Evolutionary conservation across 352 stramenopile species (phyloP).

Genomic region (Bremia lactucae): DNA sequence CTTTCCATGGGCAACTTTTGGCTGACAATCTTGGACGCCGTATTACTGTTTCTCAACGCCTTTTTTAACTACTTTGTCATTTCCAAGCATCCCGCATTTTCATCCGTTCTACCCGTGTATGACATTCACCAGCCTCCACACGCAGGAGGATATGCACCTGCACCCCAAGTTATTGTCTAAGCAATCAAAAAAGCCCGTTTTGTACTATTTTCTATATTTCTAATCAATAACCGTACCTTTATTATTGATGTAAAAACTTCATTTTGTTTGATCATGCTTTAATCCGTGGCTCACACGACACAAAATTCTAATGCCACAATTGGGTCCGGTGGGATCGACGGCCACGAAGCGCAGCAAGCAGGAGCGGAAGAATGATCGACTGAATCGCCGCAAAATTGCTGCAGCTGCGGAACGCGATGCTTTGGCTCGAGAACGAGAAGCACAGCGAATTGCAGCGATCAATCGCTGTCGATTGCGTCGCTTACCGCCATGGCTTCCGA

Average conservation of each 20-base stretch:
- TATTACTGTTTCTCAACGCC: constrained; percentile 80
- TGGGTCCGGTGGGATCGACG: neutral
- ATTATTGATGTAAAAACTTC: too few relatives aligned
- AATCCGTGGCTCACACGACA: too few relatives aligned
- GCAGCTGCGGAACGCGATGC: constrained; percentile 13
- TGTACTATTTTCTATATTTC: too few relatives aligned
- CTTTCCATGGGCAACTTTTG: constrained; percentile 86
- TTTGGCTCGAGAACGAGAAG: constrained; percentile 18
- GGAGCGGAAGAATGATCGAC: constrained; percentile 31
- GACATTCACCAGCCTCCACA: constrained; percentile 13
- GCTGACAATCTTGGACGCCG: constrained; percentile 81
- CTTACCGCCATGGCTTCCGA: constrained; percentile 22
- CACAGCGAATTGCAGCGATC: constrained; percentile 17
- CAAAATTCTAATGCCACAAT: neutral
- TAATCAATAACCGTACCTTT: too few relatives aligned
- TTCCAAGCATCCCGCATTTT: constrained; percentile 63
- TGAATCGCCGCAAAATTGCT: constrained; percentile 31
- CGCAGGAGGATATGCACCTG: constrained; percentile 9
- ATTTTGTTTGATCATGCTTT: too few relatives aligned
- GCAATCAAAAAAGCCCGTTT: too few relatives aligned
- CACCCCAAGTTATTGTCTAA: constrained; percentile 21
- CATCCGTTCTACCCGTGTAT: constrained; percentile 25
- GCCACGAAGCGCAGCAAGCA: constrained; percentile 21
- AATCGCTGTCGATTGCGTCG: constrained; percentile 19
- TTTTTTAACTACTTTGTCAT: constrained; percentile 90